Evolutionary conservation across 2,329 filamentous ascomycete species (phyloP).

Genomic region (Zymoseptoria brevis): DNA sequence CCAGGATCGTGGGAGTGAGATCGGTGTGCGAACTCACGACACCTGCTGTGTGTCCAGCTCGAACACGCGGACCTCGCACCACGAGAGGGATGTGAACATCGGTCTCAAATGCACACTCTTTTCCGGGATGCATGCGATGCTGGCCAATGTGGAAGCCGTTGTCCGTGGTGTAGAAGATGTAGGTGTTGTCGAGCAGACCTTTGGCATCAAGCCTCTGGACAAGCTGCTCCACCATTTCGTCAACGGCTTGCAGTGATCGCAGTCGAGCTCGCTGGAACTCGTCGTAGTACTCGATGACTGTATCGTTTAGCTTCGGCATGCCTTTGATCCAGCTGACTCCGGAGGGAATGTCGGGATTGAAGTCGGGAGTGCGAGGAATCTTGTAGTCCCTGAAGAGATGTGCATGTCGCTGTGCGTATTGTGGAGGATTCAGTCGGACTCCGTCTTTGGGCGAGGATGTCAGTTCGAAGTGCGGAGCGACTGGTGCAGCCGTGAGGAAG

Average conservation of each 20-base stretch:
- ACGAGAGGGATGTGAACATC: constrained; percentile 54
- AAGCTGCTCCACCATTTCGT: constrained; percentile 46
- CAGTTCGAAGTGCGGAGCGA: constrained; percentile 20
- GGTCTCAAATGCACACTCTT: constrained; percentile 51
- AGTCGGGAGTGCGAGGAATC: constrained; percentile 55
- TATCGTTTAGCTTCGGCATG: constrained; percentile 39
- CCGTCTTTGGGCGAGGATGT: constrained; percentile 1
- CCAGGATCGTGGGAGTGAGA: constrained; percentile 53
- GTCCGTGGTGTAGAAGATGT: constrained; percentile 34
- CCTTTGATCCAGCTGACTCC: constrained; percentile 41
- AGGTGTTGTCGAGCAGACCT: constrained; percentile 42
- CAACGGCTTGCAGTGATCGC: constrained; percentile 45
- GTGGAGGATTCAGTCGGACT: constrained; percentile 1
- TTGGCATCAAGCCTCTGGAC: constrained; percentile 37
- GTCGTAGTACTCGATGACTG: constrained; percentile 45
- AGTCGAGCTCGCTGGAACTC: constrained; percentile 45
- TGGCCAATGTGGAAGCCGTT: constrained; percentile 49
- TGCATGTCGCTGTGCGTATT: constrained; percentile 42
- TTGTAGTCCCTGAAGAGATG: constrained; percentile 54
- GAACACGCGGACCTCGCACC: constrained; percentile 51
- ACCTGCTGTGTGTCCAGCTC: constrained; percentile 34
- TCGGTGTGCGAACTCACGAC: constrained; percentile 56
- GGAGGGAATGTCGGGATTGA: constrained; percentile 50
- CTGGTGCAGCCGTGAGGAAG: constrained; percentile 27
- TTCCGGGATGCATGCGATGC: constrained; percentile 51